Conservation (phyloP, 345 rosid genomes). For the Lepidium africanum region DNA sequence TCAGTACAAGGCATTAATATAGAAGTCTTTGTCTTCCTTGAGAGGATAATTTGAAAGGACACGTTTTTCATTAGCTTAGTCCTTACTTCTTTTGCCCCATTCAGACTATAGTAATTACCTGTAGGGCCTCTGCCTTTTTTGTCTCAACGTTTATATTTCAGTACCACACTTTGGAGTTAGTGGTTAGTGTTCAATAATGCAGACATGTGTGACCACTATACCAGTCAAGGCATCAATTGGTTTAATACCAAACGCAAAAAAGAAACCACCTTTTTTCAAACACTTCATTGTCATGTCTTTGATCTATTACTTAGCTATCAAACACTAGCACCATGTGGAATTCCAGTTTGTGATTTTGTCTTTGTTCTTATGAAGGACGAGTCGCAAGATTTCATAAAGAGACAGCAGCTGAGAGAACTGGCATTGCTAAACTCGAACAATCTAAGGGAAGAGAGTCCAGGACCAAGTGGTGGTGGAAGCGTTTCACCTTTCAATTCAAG, state of each 20-base stretch:
- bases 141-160: slow-evolving; percentile 10
- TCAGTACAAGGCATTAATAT: background rate
- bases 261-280: background rate
- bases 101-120: slow-evolving; percentile 9
- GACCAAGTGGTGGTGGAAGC: slow-evolving; percentile 66
- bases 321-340: background rate
- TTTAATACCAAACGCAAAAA: slow-evolving; percentile 11
- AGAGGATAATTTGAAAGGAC: background rate
- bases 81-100: slow-evolving; percentile 10
- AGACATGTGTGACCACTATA: slow-evolving; percentile 25
- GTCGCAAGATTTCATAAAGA: slow-evolving; percentile 89
- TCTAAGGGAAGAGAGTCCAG: slow-evolving; percentile 95
- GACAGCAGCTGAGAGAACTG: slow-evolving; percentile 92
- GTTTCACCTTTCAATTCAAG: slow-evolving; percentile 96
- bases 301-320: slow-evolving; percentile 4
- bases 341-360: background rate
- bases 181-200: slow-evolving; percentile 19
- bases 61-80: slow-evolving; percentile 11
- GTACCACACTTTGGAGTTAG: slow-evolving; percentile 20
- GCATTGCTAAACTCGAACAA: slow-evolving; percentile 90
- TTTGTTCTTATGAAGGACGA: slow-evolving; percentile 55
- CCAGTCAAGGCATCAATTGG: slow-evolving; percentile 10
- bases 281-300: background rate
- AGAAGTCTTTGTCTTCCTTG: background rate
- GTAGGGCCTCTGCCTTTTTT: slow-evolving; percentile 18